Evolutionary conservation across 2,329 filamentous ascomycete species (phyloP), one percentile per base, ranked within the genome.

Genomic region (Colletotrichum sp.): DNA sequence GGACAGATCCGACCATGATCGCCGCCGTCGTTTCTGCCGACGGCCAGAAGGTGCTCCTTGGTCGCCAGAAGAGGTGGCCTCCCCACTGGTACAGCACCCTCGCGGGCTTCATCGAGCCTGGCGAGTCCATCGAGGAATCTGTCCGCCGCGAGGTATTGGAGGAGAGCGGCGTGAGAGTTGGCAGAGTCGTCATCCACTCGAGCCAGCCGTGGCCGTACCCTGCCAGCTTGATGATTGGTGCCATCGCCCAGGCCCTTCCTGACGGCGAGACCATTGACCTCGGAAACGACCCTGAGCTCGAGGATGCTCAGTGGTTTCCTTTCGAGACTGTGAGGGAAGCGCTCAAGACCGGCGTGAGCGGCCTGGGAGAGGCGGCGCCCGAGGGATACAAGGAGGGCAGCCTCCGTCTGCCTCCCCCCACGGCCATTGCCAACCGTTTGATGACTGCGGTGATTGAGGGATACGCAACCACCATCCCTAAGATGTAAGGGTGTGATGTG

Each of bases 1-100:
- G 96, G 67, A 98, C 96, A 3, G 96, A 98, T 81, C 96, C 96
- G 1, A 98, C 95, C 32, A 96, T 99, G 83, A 99, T 99, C 86
- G 96, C 98, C 86, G 96, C 96, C 1, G 94, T 98, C 13, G 91
- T 99, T 36, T 98, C 94, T 69, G 89, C 93, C 67, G 95, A 98
- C 80, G 94, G 94, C 66, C 90, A 93, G 79, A 92, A 92, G 77
- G 87, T 98, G 52, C 91, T 99, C 9, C 93, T 99, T 1, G 97
- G 97, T 49, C 93, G 97, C 16, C 92, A 95, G 82, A 95, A 94
- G 85, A 91, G 95, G 69, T 99, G 94, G 90, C 97, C 97, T 1
- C 89, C 91, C 2, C 83, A 94, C 83, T 98, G 94, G 95, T 98
- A 96, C 88, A 95, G 92, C 80, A 98, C 96, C 0, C 92, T 99